Conservation (phyloP, 176 grass and related monocot species). For the Cenchrus fungigraminus region DNA sequence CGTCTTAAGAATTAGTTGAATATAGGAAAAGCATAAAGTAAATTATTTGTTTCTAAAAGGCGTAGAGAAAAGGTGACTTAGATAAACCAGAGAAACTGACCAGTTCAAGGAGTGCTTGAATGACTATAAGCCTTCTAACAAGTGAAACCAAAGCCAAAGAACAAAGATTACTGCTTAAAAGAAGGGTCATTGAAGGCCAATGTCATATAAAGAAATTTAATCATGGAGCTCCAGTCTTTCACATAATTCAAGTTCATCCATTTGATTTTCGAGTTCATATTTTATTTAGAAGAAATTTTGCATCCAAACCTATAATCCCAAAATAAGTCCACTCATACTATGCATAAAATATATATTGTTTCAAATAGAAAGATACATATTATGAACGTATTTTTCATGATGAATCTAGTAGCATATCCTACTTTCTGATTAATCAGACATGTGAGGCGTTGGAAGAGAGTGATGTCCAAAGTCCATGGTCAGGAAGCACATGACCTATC, state of each 20-base stretch:
- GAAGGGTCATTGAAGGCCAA: not conserved
- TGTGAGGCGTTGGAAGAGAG: too few species aligned
- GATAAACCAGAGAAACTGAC: slow-evolving; percentile 24
- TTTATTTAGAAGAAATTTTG: slow-evolving; percentile 21
- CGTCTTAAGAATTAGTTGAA: slow-evolving; percentile 33
- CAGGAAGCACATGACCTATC: too few species aligned
- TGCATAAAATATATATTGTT: not conserved
- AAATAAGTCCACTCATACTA: slow-evolving; percentile 1
- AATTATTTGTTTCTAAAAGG: slow-evolving; percentile 9
- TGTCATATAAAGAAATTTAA: not conserved
- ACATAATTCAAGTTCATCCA: not conserved
- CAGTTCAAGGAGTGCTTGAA: slow-evolving; percentile 2
- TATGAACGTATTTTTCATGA: too few species aligned
- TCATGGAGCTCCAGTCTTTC: not conserved
- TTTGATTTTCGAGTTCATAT: not conserved
- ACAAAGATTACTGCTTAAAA: slow-evolving; percentile 12
- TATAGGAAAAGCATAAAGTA: slow-evolving; percentile 1
- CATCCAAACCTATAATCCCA: not conserved
- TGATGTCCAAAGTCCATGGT: too few species aligned
- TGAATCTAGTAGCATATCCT: not conserved
- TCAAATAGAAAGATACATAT: not conserved
- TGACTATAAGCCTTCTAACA: slow-evolving; percentile 15
- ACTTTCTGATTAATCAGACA: too few species aligned
- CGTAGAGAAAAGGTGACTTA: slow-evolving; percentile 5
- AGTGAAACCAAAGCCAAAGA: not conserved